phyloP scores from a whole-genome alignment of 768 basidiomycete species.

The Trichaptum fuscoviolaceum region DNA sequence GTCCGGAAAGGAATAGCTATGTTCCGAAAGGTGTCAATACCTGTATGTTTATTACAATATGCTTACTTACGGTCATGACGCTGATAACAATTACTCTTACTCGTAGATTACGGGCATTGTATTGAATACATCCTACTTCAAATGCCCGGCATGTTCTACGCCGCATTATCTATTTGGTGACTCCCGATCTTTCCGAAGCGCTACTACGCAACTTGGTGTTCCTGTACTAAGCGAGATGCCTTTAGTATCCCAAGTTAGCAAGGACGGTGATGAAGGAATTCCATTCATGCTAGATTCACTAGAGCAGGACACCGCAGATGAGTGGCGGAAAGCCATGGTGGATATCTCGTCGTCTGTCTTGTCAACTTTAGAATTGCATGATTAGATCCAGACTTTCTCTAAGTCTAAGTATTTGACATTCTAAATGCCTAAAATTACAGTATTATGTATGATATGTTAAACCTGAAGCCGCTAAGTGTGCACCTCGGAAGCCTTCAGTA shows the following conservation, averaged over 20 bases:
- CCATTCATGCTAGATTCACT: constrained; percentile 38
- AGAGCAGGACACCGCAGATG: constrained; percentile 18
- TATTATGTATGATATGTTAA: constrained; percentile 28
- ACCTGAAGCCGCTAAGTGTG: constrained; percentile 68
- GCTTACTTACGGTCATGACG: constrained; percentile 4
- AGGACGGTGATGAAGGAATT: constrained; percentile 62
- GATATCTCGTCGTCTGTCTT: constrained; percentile 12
- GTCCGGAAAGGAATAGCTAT: constrained; percentile 90
- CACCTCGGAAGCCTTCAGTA: constrained; percentile 55
- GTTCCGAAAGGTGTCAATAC: constrained; percentile 84
- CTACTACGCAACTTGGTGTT: constrained; percentile 52
- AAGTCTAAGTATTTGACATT: neutral
- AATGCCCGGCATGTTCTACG: constrained; percentile 66
- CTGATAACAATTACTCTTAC: neutral
- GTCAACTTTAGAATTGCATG: neutral
- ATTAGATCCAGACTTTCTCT: neutral
- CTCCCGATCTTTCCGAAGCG: constrained; percentile 53
- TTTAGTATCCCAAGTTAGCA: constrained; percentile 69
- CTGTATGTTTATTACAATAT: constrained; percentile 44
- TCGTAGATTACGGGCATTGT: constrained; percentile 77
- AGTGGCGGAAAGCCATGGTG: constrained; percentile 25
- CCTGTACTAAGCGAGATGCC: constrained; percentile 78
- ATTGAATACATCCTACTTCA: constrained; percentile 83
- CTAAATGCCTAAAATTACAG: neutral
- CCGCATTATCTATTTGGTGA: constrained; percentile 68